Evolutionary conservation across 2,329 filamentous ascomycete species (phyloP).

Genomic region (Verticillium tricorpus): DNA sequence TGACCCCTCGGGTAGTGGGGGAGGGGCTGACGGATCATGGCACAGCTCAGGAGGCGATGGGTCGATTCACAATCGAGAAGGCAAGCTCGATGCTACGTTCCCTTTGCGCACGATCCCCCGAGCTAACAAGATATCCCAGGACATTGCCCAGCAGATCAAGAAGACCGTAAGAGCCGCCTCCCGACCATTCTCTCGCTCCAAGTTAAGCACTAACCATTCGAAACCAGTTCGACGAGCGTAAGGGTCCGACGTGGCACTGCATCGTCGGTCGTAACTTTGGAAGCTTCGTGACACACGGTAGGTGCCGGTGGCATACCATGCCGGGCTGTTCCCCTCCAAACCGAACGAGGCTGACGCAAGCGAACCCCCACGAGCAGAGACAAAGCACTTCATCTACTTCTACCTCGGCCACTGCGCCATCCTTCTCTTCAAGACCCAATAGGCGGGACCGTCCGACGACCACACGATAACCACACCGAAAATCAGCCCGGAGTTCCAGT

Average conservation of each 20-base stretch:
- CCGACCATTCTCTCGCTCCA: neutral
- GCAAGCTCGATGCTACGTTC: slow-evolving; percentile 23
- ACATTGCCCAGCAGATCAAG: slow-evolving; percentile 95
- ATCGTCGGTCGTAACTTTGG: slow-evolving; percentile 98
- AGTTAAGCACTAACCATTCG: slow-evolving; percentile 1
- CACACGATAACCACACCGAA: neutral
- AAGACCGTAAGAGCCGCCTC: slow-evolving; percentile 60
- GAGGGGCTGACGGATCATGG: neutral
- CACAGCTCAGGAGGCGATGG: slow-evolving; percentile 59
- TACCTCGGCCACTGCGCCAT: slow-evolving; percentile 98
- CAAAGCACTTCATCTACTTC: slow-evolving; percentile 99
- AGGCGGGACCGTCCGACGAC: slow-evolving; percentile 21
- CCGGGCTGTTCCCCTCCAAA: neutral
- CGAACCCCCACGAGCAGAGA: slow-evolving; percentile 56
- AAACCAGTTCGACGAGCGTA: slow-evolving; percentile 84
- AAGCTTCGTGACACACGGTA: slow-evolving; percentile 97
- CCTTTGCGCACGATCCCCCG: neutral
- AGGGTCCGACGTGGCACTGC: slow-evolving; percentile 98
- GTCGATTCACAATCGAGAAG: slow-evolving; percentile 60
- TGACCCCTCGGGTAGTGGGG: neutral
- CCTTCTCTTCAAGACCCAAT: slow-evolving; percentile 98
- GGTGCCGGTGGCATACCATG: slow-evolving; percentile 16
- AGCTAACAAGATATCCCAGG: slow-evolving; percentile 44
- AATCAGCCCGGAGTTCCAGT: neutral
- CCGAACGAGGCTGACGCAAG: neutral